A percentile compares a stretch with the other conserved stretches of the same genome.
phyloP scores from a whole-genome alignment of 2,329 filamentous ascomycete genomes.

The Fusarium pseudocircinatum region DNA sequence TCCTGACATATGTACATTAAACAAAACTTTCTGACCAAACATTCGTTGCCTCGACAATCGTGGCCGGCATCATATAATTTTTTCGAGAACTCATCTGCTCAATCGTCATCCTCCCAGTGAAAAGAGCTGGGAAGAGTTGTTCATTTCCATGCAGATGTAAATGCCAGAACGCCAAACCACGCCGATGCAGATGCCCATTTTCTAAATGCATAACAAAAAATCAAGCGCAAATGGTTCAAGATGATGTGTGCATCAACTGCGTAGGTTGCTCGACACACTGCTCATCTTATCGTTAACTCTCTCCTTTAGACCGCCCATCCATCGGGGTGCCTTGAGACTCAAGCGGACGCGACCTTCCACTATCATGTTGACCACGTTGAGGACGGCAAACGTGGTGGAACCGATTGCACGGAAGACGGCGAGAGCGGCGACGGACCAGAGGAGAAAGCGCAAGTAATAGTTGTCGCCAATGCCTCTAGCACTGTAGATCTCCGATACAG shows the following conservation, averaged over 20 bases:
- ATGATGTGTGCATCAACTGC: conserved; percentile 42
- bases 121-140: background rate
- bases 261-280: conserved; percentile 58
- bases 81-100: conserved; percentile 21
- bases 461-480: conserved; percentile 78
- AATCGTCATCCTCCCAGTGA: conserved; percentile 14
- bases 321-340: conserved; percentile 64
- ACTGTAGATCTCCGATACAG: conserved; percentile 86
- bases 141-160: conserved; percentile 18
- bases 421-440: conserved; percentile 88
- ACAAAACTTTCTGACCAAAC: conserved; percentile 6
- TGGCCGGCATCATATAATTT: conserved; percentile 19
- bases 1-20: conserved; percentile 7
- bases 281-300: conserved; percentile 60
- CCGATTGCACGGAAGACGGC: conserved; percentile 91
- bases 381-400: conserved; percentile 80
- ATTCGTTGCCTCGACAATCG: conserved; percentile 16
- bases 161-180: conserved; percentile 20
- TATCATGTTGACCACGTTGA: conserved; percentile 84
- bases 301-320: conserved; percentile 56
- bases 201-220: conserved; percentile 24
- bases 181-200: conserved; percentile 24
- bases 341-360: conserved; percentile 83
- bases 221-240: conserved; percentile 4
- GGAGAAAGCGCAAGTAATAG: conserved; percentile 89